phyloP scores from a whole-genome alignment of 2,329 filamentous ascomycete species.

The Colletotrichum siamense region DNA sequence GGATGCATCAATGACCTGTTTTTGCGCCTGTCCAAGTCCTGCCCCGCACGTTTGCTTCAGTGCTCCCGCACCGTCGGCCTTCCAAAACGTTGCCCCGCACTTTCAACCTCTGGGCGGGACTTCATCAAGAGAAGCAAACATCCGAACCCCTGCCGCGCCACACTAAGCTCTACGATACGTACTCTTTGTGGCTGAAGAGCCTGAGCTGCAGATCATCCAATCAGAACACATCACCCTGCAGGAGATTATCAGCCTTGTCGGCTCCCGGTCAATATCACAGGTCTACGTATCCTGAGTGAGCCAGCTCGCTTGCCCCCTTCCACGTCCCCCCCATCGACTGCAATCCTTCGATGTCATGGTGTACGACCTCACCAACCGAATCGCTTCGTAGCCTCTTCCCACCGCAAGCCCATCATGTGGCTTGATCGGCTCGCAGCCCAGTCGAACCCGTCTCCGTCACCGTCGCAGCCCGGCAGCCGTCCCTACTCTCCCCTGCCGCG shows the following conservation, averaged over 20 bases:
- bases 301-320: not conserved
- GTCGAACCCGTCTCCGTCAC: constrained; percentile 61
- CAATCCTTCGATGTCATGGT: constrained; percentile 3
- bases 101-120: not conserved
- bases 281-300: constrained; percentile 1
- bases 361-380: not conserved
- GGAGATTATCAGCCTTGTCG: constrained; percentile 9
- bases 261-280: not conserved
- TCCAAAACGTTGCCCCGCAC: constrained; percentile 11
- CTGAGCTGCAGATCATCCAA: not conserved
- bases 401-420: constrained; percentile 69
- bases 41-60: constrained; percentile 19
- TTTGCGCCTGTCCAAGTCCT: not conserved
- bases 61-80: not conserved
- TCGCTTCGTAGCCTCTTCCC: constrained; percentile 17
- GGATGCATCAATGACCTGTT: not conserved
- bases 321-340: not conserved
- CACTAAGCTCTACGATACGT: not conserved
- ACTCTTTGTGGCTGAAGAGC: not conserved
- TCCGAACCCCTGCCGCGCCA: constrained; percentile 9
- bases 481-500: constrained; percentile 74
- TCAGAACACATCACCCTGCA: constrained; percentile 1
- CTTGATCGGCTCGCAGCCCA: constrained; percentile 83
- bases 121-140: not conserved
- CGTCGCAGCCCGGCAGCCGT: constrained; percentile 63